Evolutionary conservation across 495 filamentous ascomycete genomes (phyloP), one percentile per base, ranked within the genome.

Genomic region (Aspergillus avenaceus): DNA sequence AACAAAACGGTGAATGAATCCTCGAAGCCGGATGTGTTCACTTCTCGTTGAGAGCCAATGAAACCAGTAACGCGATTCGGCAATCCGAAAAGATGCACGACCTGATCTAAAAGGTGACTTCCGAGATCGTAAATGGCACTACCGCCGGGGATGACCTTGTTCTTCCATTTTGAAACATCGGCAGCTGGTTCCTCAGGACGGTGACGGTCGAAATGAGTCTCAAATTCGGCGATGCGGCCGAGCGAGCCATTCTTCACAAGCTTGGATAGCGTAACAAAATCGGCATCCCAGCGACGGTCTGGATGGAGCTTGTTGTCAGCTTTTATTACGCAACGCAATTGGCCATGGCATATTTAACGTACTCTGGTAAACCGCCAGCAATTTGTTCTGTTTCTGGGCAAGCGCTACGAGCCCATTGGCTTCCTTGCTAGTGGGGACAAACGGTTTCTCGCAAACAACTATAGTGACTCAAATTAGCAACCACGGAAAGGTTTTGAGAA

Each of bases 381-480:
- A 59, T 49, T 75, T 82, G 32, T 79, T 74, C 40, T 77, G 70
- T 58, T 82, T 73, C 51, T 79, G 69, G 1, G 91, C 83, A 11
- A 93, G 67, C 4, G 64, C 69, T 43, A 87, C 74, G 2, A 97
- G 80, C 54, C 84, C 73, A 31, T 83, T 72, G 8, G 90, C 88
- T 69, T 97, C 85, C 45, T 76, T 65, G 13, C 76, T 70, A 4
- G 84, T 87, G 9, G 86, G 83, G 7, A 87, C 85, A 65, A 96
- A 91, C 0, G 91, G 91, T 70, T 97, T 97, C 70, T 96, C 91
- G 32, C 90, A 84, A 22, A 96, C 75, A 19, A 95, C 76, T 77
- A 37, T 40, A 46, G 27, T 31, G 8, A 11, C n/a, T 22, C 12
- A 26, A 11, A 19, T 34, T 29, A 32, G 7, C 22, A 1, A 9